Base-by-base conservation (phyloP, 768 basidiomycete species). In the Kwoniella botswanensis region DNA sequence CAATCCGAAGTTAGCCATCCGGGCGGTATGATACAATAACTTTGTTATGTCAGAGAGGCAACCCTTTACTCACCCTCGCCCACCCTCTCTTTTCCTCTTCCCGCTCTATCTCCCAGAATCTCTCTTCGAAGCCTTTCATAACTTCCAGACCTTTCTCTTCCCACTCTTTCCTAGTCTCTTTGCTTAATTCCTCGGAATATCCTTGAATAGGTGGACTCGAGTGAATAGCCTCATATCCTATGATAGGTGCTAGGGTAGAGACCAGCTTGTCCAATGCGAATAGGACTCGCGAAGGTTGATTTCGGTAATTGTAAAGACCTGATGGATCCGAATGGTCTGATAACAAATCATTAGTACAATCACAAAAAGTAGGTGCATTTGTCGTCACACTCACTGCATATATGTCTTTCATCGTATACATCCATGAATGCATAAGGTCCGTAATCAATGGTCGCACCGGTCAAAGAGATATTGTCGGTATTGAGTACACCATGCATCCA, bases 371-470 rank as follows among this genome's bases (percentile, higher is more conserved):
- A 21, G 55, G 35, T 35, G 35, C 7, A 7, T 35, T 9, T 6
- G 35, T 55, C 22, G n/a, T 43, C 10, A 13, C n/a, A 79, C 79
- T 69, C 62, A 82, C 79, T 98, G 85, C 95, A 98, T 65, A 98
- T 90, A 75, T 97, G 95, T 63, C 86, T 84, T 0, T 88, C 81
- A 74, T 96, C 90, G 76, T 91, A 98, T 3, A 94, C 88, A 79
- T 98, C 95, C 94, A 96, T 97, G 84, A 93, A 95, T 0, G 93
- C 92, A 74, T 91, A 97, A 41, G 94, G 94, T 59, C 86, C 93
- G 71, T 85, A 87, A 73, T 88, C 87, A 65, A 88, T 87, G 3
- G 86, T 87, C 22, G 85, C 72, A 2, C 87, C 87, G 29, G 85
- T 76, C 54, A 87, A 80, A 18, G 83, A 83, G 63, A 87, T 82